These are phyloP conservation scores for Dipodascus albidus DNA, from an alignment of 805 yeast genomes.

Conservation along the genomic window DNA sequence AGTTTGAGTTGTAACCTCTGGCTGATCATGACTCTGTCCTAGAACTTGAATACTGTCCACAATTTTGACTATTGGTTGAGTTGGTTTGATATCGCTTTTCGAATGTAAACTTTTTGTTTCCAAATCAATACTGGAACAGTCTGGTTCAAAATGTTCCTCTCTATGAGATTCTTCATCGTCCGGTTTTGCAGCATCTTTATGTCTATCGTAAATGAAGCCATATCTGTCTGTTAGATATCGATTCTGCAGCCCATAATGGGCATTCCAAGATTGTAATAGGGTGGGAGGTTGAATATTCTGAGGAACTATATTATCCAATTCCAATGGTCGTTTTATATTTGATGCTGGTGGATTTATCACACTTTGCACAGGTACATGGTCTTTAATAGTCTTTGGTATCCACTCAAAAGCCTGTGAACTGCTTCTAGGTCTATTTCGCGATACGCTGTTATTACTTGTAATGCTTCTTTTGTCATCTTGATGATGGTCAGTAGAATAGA, in stretches of 20 bases:
- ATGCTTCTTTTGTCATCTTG: background rate
- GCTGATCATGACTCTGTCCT: background rate
- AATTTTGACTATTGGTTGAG: background rate
- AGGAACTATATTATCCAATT: constrained; percentile 29
- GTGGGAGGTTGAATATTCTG: constrained; percentile 26
- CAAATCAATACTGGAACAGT: background rate
- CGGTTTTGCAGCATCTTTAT: background rate
- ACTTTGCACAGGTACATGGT: constrained; percentile 2
- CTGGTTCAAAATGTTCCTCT: background rate
- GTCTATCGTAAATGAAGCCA: constrained; percentile 36
- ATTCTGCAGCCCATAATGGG: constrained; percentile 15
- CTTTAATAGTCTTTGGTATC: constrained; percentile 1
- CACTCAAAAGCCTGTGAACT: constrained; percentile 3
- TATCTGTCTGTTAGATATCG: constrained; percentile 32
- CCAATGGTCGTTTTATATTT: constrained; percentile 30
- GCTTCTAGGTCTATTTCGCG: background rate
- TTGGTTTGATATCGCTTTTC: constrained; percentile 1
- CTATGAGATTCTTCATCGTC: background rate
- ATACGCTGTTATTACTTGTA: background rate
- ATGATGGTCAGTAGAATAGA: background rate
- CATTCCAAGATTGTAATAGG: constrained; percentile 17
- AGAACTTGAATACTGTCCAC: background rate
- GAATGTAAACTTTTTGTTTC: background rate
- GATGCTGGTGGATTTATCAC: background rate
- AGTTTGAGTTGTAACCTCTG: constrained; percentile 3